Percentiles rank a stretch among this genome's conserved stretches.
These are phyloP conservation scores for Didymella pinodella DNA, from an alignment of 2,329 filamentous ascomycete species.

Conservation along the genomic window DNA sequence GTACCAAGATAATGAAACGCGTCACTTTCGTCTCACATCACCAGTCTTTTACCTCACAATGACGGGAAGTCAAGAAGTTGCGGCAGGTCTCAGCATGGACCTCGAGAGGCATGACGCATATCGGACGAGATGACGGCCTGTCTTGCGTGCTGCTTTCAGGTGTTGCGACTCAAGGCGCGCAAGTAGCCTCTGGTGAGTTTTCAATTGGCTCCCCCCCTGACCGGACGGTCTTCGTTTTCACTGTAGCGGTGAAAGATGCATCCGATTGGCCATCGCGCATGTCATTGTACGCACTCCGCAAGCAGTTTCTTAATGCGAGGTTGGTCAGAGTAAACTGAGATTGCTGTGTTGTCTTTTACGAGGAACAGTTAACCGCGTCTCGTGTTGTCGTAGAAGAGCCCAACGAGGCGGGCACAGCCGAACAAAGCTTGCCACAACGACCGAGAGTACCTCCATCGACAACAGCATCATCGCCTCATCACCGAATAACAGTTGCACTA, in stretches of 20 bases:
- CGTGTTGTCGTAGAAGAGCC: slow-evolving; percentile 5
- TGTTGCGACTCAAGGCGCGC: slow-evolving; percentile 34
- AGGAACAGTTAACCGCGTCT: slow-evolving; percentile 2
- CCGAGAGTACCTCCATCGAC: neutral
- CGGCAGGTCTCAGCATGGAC: slow-evolving; percentile 26
- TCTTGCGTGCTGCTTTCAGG: slow-evolving; percentile 27
- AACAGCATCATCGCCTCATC: neutral
- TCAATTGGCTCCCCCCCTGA: slow-evolving; percentile 29
- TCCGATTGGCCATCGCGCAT: slow-evolving; percentile 33
- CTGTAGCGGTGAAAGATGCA: slow-evolving; percentile 42
- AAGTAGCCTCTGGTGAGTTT: slow-evolving; percentile 35
- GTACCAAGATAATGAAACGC: slow-evolving; percentile 15
- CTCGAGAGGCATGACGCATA: slow-evolving; percentile 35
- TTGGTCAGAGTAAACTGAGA: slow-evolving; percentile 22
- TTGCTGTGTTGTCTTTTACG: slow-evolving; percentile 18
- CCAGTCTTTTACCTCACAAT: slow-evolving; percentile 16
- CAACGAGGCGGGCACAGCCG: slow-evolving; percentile 8
- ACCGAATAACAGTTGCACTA: slow-evolving; percentile 5
- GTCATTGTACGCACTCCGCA: slow-evolving; percentile 21
- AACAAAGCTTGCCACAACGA: neutral
- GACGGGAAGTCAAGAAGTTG: slow-evolving; percentile 25
- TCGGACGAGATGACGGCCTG: slow-evolving; percentile 22
- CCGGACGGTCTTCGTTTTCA: slow-evolving; percentile 26
- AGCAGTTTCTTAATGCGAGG: slow-evolving; percentile 18
- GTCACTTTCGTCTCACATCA: slow-evolving; percentile 19